Evolutionary conservation across 257 asterid genomes (phyloP).

Genomic region (Jasminum sambac): DNA sequence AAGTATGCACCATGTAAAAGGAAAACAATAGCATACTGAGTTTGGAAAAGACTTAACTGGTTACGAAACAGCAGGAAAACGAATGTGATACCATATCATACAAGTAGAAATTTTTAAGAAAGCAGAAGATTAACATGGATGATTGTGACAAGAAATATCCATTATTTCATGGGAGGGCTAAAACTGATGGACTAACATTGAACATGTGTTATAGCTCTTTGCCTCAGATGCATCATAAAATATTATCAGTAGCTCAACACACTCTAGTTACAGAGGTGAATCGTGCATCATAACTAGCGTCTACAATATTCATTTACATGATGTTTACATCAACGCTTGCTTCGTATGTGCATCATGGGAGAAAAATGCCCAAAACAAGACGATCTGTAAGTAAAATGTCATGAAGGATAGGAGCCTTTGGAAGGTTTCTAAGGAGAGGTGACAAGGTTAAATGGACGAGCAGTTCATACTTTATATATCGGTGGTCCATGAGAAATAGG

Average conservation of each 20-base stretch:
- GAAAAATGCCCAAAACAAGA: neutral
- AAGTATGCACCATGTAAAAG: conserved; percentile 1
- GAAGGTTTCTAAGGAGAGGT: neutral
- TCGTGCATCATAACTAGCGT: neutral
- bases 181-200: neutral
- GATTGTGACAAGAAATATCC: neutral
- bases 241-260: neutral
- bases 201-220: neutral
- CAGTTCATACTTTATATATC: neutral
- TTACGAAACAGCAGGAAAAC: neutral
- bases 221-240: neutral
- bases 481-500: neutral
- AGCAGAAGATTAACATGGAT: neutral
- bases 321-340: neutral
- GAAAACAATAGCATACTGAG: conserved; percentile 6
- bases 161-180: neutral
- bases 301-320: neutral
- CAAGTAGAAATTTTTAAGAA: neutral
- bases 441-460: neutral
- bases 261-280: neutral
- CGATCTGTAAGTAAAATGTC: neutral
- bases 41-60: conserved; percentile 2
- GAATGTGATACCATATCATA: neutral
- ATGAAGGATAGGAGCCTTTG: neutral
- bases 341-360: neutral